phyloP scores from a whole-genome alignment of 768 basidiomycete genomes.

The Rhodosporidiobolus odoratus region DNA sequence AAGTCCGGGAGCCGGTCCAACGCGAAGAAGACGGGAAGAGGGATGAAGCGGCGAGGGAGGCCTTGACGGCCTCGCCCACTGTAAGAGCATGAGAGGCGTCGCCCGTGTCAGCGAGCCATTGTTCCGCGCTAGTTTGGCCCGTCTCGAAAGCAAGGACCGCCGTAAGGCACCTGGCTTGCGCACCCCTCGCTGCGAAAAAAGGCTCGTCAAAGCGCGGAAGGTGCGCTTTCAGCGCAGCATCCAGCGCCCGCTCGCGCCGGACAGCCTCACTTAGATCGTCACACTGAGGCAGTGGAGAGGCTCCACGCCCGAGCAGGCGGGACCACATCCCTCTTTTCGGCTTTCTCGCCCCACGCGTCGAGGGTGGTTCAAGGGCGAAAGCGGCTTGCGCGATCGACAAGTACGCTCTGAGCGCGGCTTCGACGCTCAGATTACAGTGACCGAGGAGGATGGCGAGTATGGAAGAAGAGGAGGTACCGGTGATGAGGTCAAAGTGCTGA shows the following conservation, averaged over 20 bases:
- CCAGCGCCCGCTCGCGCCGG: background rate
- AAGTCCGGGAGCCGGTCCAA: constrained; percentile 2
- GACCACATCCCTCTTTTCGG: background rate
- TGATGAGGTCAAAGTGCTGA: constrained; percentile 22
- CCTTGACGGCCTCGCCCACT: constrained; percentile 12
- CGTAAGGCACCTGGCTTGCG: background rate
- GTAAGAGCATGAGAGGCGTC: background rate
- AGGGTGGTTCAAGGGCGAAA: constrained; percentile 2
- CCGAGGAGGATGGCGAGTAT: constrained; percentile 29
- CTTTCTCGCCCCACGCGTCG: too few species aligned
- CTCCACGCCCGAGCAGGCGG: background rate
- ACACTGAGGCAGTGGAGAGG: background rate
- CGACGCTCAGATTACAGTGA: background rate
- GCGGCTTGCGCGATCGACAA: constrained; percentile 1
- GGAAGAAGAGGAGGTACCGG: constrained; percentile 14
- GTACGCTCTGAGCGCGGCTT: constrained; percentile 10
- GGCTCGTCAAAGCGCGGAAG: background rate
- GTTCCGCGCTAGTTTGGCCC: background rate
- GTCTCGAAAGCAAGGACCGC: constrained; percentile 13
- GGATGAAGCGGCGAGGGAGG: constrained; percentile 9
- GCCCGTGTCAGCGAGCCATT: background rate
- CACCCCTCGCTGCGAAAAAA: background rate
- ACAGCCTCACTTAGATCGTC: background rate
- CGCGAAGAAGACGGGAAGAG: background rate
- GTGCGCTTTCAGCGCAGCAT: background rate